A percentile compares a stretch with the other conserved stretches of the same genome.
phyloP scores from a whole-genome alignment of 163 green algal genomes.

The Scenedesmus sp. region DNA sequence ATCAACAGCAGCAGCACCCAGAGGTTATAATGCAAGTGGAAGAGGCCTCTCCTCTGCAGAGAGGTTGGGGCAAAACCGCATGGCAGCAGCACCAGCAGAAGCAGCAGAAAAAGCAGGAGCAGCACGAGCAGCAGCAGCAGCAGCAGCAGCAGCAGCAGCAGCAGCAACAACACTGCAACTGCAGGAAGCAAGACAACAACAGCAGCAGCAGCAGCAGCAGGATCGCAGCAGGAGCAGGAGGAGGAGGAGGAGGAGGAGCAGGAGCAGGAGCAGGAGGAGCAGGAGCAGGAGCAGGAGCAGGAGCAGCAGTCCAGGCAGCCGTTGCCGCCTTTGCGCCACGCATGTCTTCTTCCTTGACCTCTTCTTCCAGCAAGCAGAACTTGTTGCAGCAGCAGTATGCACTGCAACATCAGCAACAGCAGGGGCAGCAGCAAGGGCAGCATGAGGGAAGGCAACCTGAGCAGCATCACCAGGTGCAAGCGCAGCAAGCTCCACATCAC shows the following conservation, averaged over 20 bases:
- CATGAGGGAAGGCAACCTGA: background rate
- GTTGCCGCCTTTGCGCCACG: background rate
- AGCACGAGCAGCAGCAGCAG: slow-evolving; percentile 3
- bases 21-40: background rate
- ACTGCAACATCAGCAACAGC: background rate
- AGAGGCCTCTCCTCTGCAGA: background rate
- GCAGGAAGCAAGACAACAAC: too few relatives aligned
- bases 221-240: background rate
- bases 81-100: slow-evolving; percentile 3
- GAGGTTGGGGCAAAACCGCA: background rate
- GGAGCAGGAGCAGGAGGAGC: background rate
- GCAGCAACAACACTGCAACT: background rate
- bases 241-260: slow-evolving; percentile 1
- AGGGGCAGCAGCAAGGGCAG: background rate
- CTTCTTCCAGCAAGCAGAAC: background rate
- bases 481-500: background rate
- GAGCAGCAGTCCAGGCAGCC: slow-evolving; percentile 16
- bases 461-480: background rate
- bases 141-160: background rate
- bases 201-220: slow-evolving; percentile 3
- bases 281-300: background rate
- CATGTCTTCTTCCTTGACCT: background rate
- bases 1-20: background rate
- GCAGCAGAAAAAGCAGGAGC: background rate
- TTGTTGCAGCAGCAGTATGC: slow-evolving; percentile 21